These are phyloP conservation scores for Cucurbita moschata DNA, from an alignment of 306 rosid genomes.

Conservation along the genomic window DNA sequence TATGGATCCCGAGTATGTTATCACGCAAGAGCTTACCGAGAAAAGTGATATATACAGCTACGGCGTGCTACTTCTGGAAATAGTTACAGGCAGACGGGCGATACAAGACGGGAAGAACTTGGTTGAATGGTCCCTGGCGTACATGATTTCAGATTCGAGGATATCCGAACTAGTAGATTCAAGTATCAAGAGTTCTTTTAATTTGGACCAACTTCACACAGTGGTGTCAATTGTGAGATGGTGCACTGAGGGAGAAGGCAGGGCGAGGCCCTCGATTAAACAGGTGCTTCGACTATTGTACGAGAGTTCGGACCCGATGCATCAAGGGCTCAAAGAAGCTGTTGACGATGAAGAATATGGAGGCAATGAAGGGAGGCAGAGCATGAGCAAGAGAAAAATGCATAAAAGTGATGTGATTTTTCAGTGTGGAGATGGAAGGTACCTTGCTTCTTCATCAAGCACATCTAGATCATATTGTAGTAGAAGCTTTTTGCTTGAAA, in stretches of 20 bases:
- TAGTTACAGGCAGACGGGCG: conserved; percentile 70
- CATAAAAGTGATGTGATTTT: conserved; percentile 37
- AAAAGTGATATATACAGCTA: conserved; percentile 91
- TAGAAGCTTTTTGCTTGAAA: conserved; percentile 84
- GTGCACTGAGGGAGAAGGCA: conserved; percentile 92
- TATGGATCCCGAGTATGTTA: conserved; percentile 91
- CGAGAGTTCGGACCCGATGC: conserved; percentile 85
- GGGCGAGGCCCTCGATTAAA: conserved; percentile 73
- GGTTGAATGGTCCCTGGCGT: conserved; percentile 79
- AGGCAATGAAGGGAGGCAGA: conserved; percentile 42
- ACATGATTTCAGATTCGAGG: conserved; percentile 43
- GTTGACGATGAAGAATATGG: conserved; percentile 48
- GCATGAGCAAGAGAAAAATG: conserved; percentile 58
- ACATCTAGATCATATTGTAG: conserved; percentile 94
- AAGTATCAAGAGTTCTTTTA: conserved; percentile 45
- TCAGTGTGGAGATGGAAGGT: conserved; percentile 76
- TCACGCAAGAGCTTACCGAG: conserved; percentile 90
- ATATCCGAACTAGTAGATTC: conserved; percentile 68
- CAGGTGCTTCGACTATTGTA: conserved; percentile 86
- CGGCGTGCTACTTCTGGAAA: conserved; percentile 74
- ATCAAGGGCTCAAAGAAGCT: conserved; percentile 49
- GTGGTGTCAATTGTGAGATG: conserved; percentile 58
- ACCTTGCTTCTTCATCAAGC: conserved; percentile 92
- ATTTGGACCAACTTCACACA: conserved; percentile 73
- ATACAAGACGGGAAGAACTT: conserved; percentile 66